phyloP scores from a whole-genome alignment of 257 asterid species.

The Lycium barbarum region DNA sequence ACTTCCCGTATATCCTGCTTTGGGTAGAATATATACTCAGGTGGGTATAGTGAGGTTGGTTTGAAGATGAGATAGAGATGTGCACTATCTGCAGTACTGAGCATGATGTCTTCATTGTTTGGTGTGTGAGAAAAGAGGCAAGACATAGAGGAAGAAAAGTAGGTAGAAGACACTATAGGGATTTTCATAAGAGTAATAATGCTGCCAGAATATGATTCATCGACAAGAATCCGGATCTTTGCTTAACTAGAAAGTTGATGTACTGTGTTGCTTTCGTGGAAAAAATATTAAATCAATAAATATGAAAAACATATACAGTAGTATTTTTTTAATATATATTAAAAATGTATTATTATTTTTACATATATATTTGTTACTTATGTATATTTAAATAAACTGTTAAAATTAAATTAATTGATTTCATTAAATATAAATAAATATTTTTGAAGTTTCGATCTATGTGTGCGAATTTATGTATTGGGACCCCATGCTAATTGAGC shows the following conservation, averaged over 20 bases:
- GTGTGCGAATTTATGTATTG: not conserved
- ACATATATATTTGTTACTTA: not conserved
- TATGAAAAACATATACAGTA: too few species aligned
- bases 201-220: slow-evolving; percentile 59
- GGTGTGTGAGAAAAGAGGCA: slow-evolving; percentile 43
- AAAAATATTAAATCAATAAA: not conserved
- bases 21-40: not conserved
- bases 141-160: slow-evolving; percentile 34
- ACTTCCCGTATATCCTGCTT: not conserved
- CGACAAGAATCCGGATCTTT: slow-evolving; percentile 56
- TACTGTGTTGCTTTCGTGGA: slow-evolving; percentile 10
- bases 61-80: slow-evolving; percentile 48
- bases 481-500: slow-evolving; percentile 15
- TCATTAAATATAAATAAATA: not conserved
- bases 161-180: slow-evolving; percentile 52
- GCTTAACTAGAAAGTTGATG: slow-evolving; percentile 65
- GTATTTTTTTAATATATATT: not conserved
- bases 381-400: not conserved
- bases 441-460: not conserved
- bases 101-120: slow-evolving; percentile 38
- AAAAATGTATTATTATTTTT: too few species aligned
- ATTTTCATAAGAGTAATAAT: slow-evolving; percentile 46
- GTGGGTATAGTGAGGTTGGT: slow-evolving; percentile 40
- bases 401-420: not conserved
- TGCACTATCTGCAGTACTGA: slow-evolving; percentile 38